These are phyloP conservation scores for Scedosporium aurantiacum DNA, from an alignment of 2,329 filamentous ascomycete species.

Conservation along the genomic window DNA sequence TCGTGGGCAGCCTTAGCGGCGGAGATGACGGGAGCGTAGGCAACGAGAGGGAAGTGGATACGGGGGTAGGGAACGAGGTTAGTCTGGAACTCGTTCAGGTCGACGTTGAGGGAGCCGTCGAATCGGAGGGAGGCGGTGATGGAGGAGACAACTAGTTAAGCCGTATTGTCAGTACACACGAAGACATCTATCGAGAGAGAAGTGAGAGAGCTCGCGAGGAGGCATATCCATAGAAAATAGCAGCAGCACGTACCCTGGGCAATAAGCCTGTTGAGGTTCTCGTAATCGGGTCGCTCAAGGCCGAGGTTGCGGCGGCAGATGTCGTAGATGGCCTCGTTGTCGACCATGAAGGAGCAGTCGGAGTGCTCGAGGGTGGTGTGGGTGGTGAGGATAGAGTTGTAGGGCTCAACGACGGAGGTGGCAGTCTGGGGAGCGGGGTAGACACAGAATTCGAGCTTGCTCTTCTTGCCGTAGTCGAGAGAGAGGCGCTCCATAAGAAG, in stretches of 20 bases:
- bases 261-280: constrained; percentile 98
- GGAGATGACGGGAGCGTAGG: constrained; percentile 89
- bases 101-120: constrained; percentile 97
- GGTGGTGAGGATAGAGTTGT: constrained; percentile 98
- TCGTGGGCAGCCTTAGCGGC: constrained; percentile 94
- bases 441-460: constrained; percentile 99
- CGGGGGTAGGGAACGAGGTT: constrained; percentile 97
- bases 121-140: constrained; percentile 98
- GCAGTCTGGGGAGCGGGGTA: constrained; percentile 96
- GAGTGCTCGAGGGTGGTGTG: constrained; percentile 99
- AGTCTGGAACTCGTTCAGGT: constrained; percentile 99
- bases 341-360: constrained; percentile 99
- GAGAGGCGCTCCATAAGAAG: constrained; percentile 98
- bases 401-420: constrained; percentile 96
- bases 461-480: constrained; percentile 99
- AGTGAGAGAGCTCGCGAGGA: constrained; percentile 4
- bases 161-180: constrained; percentile 17
- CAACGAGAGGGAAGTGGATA: constrained; percentile 98
- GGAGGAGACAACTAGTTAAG: constrained; percentile 80
- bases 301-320: constrained; percentile 97
- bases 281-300: constrained; percentile 94
- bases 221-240: not conserved
- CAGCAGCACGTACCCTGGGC: constrained; percentile 59
- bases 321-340: constrained; percentile 99
- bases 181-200: not conserved